Evolutionary conservation across 2,329 filamentous ascomycete species (phyloP), one percentile per base, ranked within the genome.

Genomic region (Chaetomiaceae sp.): DNA sequence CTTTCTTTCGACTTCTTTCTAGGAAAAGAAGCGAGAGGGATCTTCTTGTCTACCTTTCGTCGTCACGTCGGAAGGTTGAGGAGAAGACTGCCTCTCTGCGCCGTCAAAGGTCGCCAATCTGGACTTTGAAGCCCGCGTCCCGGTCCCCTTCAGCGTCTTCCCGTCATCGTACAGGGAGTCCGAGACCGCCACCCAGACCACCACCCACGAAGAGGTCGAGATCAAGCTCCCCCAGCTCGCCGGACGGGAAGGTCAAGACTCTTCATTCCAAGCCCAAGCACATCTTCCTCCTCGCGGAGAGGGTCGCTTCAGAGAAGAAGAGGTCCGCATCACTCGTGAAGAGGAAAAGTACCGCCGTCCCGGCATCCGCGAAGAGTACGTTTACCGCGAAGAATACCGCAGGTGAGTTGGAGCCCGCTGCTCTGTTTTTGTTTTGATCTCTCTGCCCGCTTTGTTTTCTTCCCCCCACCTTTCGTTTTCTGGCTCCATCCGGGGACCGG

Each of bases 61-160:
- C 27, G 30, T 55, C 12, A 36, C 41, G 55, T 65, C 64, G 65
- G 63, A 69, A 68, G 68, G 66, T 68, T 60, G 66, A 69, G 61
- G 62, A 65, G 67, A 65, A 69, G 66, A 68, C 60, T 55, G 50
- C 53, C 60, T 68, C 66, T 68, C 65, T 66, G 61, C 65, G 64
- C 66, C 61, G 54, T 59, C 61, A 74, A 82, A 86, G 83, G 83
- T 85, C 85, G 88, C 76, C 88, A 96, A 88, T 79, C 90, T 96
- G 90, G 90, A 96, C 88, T 96, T 95, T 93, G 90, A 95, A 86
- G 89, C 90, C 76, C 87, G 89, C 75, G 87, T 96, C 75, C 88
- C 91, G 79, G 93, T 97, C 75, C 91, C 91, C 76, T 95, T 96
- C 84, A 96, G 88, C 89, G 74, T 97, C 96, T 61, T 60, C 56